Evolutionary conservation across 2,329 filamentous ascomycete genomes (phyloP).

Genomic region (Orbilia javanica): DNA sequence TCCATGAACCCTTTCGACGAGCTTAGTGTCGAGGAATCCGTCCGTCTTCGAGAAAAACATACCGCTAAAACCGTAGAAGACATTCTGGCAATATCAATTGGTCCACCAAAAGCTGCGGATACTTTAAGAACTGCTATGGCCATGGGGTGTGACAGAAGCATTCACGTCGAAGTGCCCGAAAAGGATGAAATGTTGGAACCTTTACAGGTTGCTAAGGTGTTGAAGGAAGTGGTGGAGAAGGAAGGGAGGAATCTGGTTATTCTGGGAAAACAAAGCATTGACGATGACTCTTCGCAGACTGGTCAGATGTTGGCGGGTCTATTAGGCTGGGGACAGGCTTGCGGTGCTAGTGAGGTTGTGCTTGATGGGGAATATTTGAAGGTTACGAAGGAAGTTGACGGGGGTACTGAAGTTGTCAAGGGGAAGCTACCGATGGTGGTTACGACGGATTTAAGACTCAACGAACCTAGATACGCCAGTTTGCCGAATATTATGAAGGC

Average conservation of each 20-base stretch:
- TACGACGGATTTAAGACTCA: conserved; percentile 92
- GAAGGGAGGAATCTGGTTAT: conserved; percentile 93
- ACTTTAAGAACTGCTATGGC: conserved; percentile 96
- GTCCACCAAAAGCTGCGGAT: conserved; percentile 87
- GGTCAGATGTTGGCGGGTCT: conserved; percentile 97
- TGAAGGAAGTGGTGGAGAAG: conserved; percentile 81
- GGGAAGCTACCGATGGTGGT: conserved; percentile 91
- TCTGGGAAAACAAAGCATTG: conserved; percentile 97
- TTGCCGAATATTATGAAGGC: conserved; percentile 99
- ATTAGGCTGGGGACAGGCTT: conserved; percentile 92
- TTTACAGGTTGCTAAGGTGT: conserved; percentile 89
- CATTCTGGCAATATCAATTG: conserved; percentile 89
- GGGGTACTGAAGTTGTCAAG: conserved; percentile 88
- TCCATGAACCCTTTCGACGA: conserved; percentile 99
- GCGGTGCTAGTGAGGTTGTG: conserved; percentile 86
- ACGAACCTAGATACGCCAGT: conserved; percentile 94
- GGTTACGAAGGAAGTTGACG: conserved; percentile 93
- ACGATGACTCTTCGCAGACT: conserved; percentile 94
- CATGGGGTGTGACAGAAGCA: conserved; percentile 93
- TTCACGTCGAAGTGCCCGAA: conserved; percentile 86
- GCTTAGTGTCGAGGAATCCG: conserved; percentile 94
- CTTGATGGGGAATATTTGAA: conserved; percentile 78
- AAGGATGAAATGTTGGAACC: conserved; percentile 79
- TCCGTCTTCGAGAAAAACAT: conserved; percentile 91
- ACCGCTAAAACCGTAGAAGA: conserved; percentile 83